Evolutionary conservation across 371 early-diverging fungal genomes (phyloP).

Genomic region (Mortierella sp.): DNA sequence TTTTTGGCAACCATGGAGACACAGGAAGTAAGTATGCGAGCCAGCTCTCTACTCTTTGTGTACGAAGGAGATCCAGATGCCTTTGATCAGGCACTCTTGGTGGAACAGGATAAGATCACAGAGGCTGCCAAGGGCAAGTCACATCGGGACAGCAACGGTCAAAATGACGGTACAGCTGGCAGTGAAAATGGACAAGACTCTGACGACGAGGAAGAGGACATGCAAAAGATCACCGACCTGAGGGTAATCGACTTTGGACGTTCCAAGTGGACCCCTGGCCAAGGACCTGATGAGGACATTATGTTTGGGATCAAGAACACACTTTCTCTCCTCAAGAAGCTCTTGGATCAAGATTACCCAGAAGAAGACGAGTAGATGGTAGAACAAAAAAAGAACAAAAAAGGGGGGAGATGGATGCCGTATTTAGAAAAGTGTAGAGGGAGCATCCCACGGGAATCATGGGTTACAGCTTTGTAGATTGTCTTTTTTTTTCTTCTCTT

Average conservation of each 20-base stretch:
- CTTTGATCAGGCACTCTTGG: slow-evolving; percentile 53
- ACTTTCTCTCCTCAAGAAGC: slow-evolving; percentile 29
- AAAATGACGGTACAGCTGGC: no score
- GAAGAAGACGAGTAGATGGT: slow-evolving; percentile 1
- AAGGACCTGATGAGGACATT: slow-evolving; percentile 62
- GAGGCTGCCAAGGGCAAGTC: slow-evolving; percentile 9
- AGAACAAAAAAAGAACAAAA: neutral
- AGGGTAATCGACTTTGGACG: slow-evolving; percentile 85
- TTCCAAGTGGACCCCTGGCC: slow-evolving; percentile 68
- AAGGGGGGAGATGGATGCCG: no score
- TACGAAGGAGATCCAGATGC: slow-evolving; percentile 75
- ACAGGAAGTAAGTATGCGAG: slow-evolving; percentile 66
- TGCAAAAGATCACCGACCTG: slow-evolving; percentile 61
- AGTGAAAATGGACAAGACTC: no score
- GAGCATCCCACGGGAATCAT: no score
- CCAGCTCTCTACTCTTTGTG: slow-evolving; percentile 75
- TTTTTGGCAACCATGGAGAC: slow-evolving; percentile 58
- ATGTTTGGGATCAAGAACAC: slow-evolving; percentile 59
- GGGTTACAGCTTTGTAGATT: no score
- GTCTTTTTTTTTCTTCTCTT: no score
- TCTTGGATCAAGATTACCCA: slow-evolving; percentile 34
- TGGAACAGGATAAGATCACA: slow-evolving; percentile 45
- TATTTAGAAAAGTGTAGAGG: no score
- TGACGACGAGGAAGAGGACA: slow-evolving; percentile 60
- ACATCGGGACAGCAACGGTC: neutral